Percentiles rank a stretch among this genome's conserved stretches.
Conservation (phyloP, 768 basidiomycete genomes). For the Ramaria sp. region DNA sequence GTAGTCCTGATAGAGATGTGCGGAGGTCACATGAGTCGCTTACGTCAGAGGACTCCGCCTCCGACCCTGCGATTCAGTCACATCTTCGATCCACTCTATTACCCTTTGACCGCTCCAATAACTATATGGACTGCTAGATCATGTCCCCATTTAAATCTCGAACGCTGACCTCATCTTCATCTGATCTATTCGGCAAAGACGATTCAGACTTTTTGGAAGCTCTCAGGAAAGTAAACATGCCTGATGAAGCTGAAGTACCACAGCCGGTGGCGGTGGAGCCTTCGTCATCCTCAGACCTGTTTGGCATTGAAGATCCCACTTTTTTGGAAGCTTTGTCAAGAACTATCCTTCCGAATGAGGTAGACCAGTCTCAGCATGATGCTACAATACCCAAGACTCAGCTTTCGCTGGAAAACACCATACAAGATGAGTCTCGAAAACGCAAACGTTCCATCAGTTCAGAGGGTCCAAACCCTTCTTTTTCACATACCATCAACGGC, state of each 20-base stretch:
- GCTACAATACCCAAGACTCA: not conserved
- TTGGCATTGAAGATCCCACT: not conserved
- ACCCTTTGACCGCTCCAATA: too few relatives aligned
- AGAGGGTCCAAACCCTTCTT: not conserved
- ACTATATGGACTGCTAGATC: too few relatives aligned
- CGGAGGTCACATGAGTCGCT: too few relatives aligned
- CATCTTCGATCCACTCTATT: too few relatives aligned
- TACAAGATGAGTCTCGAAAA: not conserved
- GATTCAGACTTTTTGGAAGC: constrained; percentile 12
- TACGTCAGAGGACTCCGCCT: too few relatives aligned
- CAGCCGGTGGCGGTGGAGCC: not conserved
- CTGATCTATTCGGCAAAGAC: constrained; percentile 12
- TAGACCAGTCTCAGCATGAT: not conserved
- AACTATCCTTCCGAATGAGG: not conserved
- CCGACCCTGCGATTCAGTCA: too few relatives aligned
- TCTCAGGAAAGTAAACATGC: constrained; percentile 2
- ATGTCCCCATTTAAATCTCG: not conserved
- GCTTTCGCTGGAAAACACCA: not conserved
- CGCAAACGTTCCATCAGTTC: constrained; percentile 2
- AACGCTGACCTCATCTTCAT: not conserved
- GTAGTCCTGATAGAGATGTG: too few relatives aligned
- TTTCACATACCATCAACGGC: not conserved
- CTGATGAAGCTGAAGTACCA: not conserved
- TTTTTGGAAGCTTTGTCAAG: not conserved
- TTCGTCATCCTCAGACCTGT: constrained; percentile 2